Conservation (phyloP, 352 stramenopile genomes). For the Globisporangium cystogenes region DNA sequence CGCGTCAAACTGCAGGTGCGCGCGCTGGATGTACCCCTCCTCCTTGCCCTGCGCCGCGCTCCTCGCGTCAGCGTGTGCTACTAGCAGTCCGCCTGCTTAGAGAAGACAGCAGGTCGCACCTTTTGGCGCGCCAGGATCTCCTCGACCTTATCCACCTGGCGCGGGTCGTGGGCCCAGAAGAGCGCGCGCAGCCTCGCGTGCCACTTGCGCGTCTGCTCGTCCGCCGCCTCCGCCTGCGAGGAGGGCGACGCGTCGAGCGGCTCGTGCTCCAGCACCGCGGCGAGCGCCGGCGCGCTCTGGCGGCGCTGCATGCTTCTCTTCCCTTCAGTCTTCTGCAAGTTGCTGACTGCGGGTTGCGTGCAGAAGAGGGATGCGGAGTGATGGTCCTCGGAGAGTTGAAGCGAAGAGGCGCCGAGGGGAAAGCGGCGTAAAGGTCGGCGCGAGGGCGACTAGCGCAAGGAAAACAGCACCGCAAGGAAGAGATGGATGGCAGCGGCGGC, state of each 20-base stretch:
- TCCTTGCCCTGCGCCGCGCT: conserved; percentile 31
- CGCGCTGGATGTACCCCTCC: conserved; percentile 47
- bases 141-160: conserved; percentile 57
- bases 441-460: no score
- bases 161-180: conserved; percentile 71
- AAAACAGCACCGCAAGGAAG: no score
- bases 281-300: conserved; percentile 15
- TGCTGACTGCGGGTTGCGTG: no score
- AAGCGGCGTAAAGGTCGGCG: no score
- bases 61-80: not conserved
- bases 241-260: not conserved
- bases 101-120: no score
- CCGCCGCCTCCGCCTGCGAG: not conserved
- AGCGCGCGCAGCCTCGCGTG: conserved; percentile 46
- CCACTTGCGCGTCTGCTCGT: conserved; percentile 15
- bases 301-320: conserved; percentile 8
- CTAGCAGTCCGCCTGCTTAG: no score
- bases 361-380: no score
- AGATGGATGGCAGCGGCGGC: conserved; percentile 20
- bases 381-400: no score
- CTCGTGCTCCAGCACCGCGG: conserved; percentile 8
- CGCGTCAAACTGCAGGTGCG: conserved; percentile 60
- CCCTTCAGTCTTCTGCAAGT: no score
- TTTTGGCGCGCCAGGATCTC: conserved; percentile 40
- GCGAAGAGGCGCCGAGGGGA: no score